These are phyloP conservation scores for Xylariales sp. DNA, from an alignment of 2,329 filamentous ascomycete genomes.

Conservation along the genomic window DNA sequence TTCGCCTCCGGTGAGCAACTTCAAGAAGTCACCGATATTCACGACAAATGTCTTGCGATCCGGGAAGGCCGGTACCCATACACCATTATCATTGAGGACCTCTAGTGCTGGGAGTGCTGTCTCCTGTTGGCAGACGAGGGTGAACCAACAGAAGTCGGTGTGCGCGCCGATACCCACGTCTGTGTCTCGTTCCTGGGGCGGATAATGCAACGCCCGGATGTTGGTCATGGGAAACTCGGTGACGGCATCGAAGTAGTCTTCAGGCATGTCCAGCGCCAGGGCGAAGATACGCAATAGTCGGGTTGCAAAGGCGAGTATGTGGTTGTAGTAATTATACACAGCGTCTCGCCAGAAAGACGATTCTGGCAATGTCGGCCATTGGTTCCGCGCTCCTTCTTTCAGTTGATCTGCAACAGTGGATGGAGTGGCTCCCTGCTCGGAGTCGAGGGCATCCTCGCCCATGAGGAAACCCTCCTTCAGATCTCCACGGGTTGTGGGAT, in stretches of 20 bases:
- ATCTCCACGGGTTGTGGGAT: constrained; percentile 8
- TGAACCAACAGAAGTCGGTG: constrained; percentile 9
- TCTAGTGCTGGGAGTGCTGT: constrained; percentile 7
- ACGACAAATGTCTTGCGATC: constrained; percentile 6
- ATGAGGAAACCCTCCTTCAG: constrained; percentile 11
- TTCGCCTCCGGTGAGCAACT: constrained; percentile 5
- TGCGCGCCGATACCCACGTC: constrained; percentile 11
- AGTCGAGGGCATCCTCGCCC: constrained; percentile 9
- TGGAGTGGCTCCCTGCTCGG: constrained; percentile 5
- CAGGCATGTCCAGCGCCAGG: constrained; percentile 5
- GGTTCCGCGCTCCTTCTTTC: constrained; percentile 5
- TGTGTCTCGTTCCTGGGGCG: constrained; percentile 4
- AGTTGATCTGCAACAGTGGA: constrained; percentile 1
- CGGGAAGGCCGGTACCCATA: constrained; percentile 7
- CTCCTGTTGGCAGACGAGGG: constrained; percentile 8
- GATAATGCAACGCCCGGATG: constrained; percentile 10
- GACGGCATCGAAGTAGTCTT: constrained; percentile 7
- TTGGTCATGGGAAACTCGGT: constrained; percentile 8
- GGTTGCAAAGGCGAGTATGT: constrained; percentile 1
- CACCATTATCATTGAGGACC: constrained; percentile 8
- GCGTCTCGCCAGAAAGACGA: constrained; percentile 7
- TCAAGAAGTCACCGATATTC: constrained; percentile 10
- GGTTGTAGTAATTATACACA: constrained; percentile 5
- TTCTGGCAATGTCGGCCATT: constrained; percentile 7
- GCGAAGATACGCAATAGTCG: constrained; percentile 7